Percentiles rank a stretch among this genome's conserved stretches.
Conservation (phyloP, 1,284 basidiomycete species). For the Ganoderma meredithae region DNA sequence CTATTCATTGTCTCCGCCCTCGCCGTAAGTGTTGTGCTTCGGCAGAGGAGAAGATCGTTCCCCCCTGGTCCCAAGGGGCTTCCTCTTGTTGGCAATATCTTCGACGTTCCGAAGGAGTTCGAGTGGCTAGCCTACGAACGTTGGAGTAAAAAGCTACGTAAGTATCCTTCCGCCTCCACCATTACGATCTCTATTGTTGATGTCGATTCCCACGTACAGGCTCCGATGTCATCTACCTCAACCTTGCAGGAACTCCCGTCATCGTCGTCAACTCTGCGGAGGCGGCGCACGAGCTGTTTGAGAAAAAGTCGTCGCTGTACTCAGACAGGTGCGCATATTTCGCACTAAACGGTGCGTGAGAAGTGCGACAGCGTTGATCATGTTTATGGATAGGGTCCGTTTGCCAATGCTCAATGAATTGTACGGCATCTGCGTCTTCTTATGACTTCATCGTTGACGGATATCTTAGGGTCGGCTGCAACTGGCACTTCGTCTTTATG, state of each 20-base stretch:
- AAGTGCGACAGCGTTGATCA: slow-evolving; percentile 4
- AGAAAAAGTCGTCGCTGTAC: slow-evolving; percentile 37
- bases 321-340: slow-evolving; percentile 34
- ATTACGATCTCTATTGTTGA: neutral
- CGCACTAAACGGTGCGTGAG: slow-evolving; percentile 1
- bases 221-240: slow-evolving; percentile 39
- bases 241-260: slow-evolving; percentile 35
- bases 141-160: slow-evolving; percentile 35
- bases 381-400: slow-evolving; percentile 26
- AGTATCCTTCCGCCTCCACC: slow-evolving; percentile 7
- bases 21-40: slow-evolving; percentile 23
- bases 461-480: slow-evolving; percentile 35
- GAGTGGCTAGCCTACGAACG: slow-evolving; percentile 38
- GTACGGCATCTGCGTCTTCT: slow-evolving; percentile 25
- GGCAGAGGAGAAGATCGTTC: slow-evolving; percentile 28
- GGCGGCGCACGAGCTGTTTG: slow-evolving; percentile 40
- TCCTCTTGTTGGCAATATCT: slow-evolving; percentile 40
- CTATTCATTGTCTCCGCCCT: slow-evolving; percentile 18
- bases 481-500: slow-evolving; percentile 40
- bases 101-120: slow-evolving; percentile 37
- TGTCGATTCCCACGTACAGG: slow-evolving; percentile 24
- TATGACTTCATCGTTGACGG: slow-evolving; percentile 19
- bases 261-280: slow-evolving; percentile 39
- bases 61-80: slow-evolving; percentile 41
- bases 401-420: slow-evolving; percentile 40